Evolutionary conservation across 2,329 filamentous ascomycete genomes (phyloP), one percentile per base, ranked within the genome.

Genomic region (Sclerotinia spermophila): DNA sequence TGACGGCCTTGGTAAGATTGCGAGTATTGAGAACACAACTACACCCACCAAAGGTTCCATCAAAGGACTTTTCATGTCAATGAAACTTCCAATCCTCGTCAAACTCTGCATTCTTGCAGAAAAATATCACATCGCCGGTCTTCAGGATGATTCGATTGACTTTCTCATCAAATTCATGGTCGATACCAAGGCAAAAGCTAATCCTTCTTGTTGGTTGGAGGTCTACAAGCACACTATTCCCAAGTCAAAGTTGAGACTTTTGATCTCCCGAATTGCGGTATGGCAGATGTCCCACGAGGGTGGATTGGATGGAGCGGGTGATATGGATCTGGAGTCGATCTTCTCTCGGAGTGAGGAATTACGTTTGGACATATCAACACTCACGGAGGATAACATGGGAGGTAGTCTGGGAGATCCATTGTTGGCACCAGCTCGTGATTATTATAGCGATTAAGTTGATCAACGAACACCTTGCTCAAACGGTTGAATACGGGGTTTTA

Each of bases 121-220:
- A n/a, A 35, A 51, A 19, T 64, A 64, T 13, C 30, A 51, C 6
- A 38, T 64, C 24, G 7, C 44, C 0, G 30, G 61, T 30, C 61
- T 64, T 8, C 42, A 64, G 10, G 44, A 51, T 38, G 44, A 64
- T 51, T 45, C 61, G 1, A 64, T 64, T 5, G 5, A 51, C 24
- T 38, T 51, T 8, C 44, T 64, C 10, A 51, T 64, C 33, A 64
- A 64, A 8, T 64, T 64, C 33, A 64, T 64, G 61, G 10, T 51
- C 21, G 61, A 51, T n/a, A 64, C 61, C 24, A 51, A 64, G 15
- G 44, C 44, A 19, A 51, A 15, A 64, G 44, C 61, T 2, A 64
- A 64, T 27, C 44, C 61, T 51, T 64, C 61, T 3, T 64, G 61
- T 17, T 64, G 61, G 61, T 38, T 64, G 21, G 61, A 64, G 44